Evolutionary conservation across 192 early-diverging fungal genomes (phyloP).

Genomic region (Chytriomyces sp.): DNA sequence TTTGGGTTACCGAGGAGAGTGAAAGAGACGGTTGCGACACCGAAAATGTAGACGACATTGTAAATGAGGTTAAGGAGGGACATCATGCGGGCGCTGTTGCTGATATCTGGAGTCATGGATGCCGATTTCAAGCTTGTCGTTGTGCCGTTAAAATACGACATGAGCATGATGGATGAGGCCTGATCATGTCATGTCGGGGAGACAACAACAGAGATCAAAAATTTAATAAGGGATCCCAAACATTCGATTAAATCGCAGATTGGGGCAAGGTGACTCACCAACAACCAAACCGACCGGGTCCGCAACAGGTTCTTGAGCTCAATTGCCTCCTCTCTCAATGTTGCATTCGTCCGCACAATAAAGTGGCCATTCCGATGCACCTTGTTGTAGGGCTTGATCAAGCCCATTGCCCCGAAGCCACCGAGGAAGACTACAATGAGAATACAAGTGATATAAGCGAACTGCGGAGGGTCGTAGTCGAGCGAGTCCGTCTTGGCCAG

Average conservation of each 20-base stretch:
- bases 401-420: not conserved
- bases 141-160: conserved; percentile 14
- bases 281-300: not conserved
- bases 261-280: not conserved
- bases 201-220: too few relatives aligned
- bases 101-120: not conserved
- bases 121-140: not conserved
- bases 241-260: not conserved
- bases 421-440: conserved; percentile 1
- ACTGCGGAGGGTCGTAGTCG: not conserved
- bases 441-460: not conserved
- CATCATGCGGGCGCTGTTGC: not conserved
- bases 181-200: too few relatives aligned
- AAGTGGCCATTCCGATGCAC: not conserved
- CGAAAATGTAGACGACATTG: conserved; percentile 1
- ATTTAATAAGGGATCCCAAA: not conserved
- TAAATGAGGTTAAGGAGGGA: conserved; percentile 9
- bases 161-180: not conserved
- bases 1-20: conserved; percentile 11
- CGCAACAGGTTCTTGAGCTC: not conserved
- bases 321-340: not conserved
- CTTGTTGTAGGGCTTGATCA: not conserved
- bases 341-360: not conserved
- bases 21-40: not conserved
- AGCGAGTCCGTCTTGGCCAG: not conserved